Evolutionary conservation across 2,329 filamentous ascomycete species (phyloP), one percentile per base, ranked within the genome.

Genomic region (Calonectria pteridis): DNA sequence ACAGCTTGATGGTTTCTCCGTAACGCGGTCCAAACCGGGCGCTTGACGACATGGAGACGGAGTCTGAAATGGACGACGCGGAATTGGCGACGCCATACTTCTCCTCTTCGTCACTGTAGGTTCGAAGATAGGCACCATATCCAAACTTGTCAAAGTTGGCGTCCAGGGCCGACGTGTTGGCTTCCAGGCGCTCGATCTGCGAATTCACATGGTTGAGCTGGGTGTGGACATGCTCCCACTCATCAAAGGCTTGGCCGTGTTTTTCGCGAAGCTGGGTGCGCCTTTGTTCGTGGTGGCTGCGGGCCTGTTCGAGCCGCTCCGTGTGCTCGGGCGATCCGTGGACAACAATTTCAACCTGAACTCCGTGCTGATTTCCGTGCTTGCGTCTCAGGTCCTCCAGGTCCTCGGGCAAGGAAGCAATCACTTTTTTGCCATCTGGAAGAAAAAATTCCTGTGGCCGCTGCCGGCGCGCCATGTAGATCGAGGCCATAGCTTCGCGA

Each of bases 141-240:
- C 92, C 91, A 83, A 91, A 93, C 78, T 90, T 91, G 69, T 87
- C 87, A 80, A 93, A 93, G 79, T 90, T 93, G 40, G 90, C 89
- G 77, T 90, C 89, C 28, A 93, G 83, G 23, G 88, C 79, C n/a
- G 90, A 87, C 4, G 88, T 86, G 77, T 91, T 89, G 71, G 88
- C 87, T 3, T 86, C 88, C 66, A 92, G 83, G 74, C 87, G 84
- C 71, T 90, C 87, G 9, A 93, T 82, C 80, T 93, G 90, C 2
- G 79, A 76, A 14, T 85, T 86, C n/a, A 92, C 84, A 0, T 83
- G 82, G 71, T 89, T 87, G 14, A 93, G 84, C 75, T 92, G 88
- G 11, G 82, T 79, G 53, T 89, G 87, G 11, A 91, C 86, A 63
- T 86, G 81, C 77, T 92, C 90, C 82, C 91, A 91, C 76, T 91